Conservation (phyloP, 2,329 filamentous ascomycete species). For the Myotisia sp. region DNA sequence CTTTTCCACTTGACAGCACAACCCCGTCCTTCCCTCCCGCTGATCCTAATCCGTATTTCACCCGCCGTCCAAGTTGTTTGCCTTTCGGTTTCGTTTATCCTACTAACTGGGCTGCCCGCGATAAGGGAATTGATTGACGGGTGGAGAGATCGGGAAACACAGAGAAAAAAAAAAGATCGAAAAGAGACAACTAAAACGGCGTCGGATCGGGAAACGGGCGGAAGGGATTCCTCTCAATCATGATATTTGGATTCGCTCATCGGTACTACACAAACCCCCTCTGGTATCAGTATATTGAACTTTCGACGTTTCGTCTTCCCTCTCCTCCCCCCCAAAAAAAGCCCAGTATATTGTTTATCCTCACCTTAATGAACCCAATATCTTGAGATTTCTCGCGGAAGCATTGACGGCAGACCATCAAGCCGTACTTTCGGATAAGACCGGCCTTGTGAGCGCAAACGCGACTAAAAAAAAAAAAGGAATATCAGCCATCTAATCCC, state of each 20-base stretch:
- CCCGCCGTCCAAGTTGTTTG: too few species aligned
- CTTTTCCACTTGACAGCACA: too few species aligned
- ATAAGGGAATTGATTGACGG: too few species aligned
- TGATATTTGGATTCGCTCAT: too few species aligned
- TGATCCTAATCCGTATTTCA: too few species aligned
- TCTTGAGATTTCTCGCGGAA: conserved; percentile 55
- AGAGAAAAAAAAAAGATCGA: too few species aligned
- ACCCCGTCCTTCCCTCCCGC: too few species aligned
- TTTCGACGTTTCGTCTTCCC: neutral
- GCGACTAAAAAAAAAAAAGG: conserved; percentile 39
- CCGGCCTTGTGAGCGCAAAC: conserved; percentile 90
- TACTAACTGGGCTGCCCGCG: too few species aligned
- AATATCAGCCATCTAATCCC: too few species aligned
- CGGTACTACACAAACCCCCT: conserved; percentile 2
- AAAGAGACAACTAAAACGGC: neutral
- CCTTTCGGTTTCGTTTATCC: too few species aligned
- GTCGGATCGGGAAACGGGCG: neutral
- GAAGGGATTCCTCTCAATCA: too few species aligned
- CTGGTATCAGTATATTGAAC: neutral
- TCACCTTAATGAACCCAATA: conserved; percentile 55
- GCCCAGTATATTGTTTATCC: neutral
- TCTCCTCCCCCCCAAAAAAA: neutral
- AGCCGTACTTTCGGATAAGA: conserved; percentile 99
- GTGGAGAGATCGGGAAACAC: too few species aligned
- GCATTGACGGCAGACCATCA: conserved; percentile 62